Base-by-base conservation (phyloP, 108 stramenopile genomes). In the Aurantiochytrium sp. region DNA sequence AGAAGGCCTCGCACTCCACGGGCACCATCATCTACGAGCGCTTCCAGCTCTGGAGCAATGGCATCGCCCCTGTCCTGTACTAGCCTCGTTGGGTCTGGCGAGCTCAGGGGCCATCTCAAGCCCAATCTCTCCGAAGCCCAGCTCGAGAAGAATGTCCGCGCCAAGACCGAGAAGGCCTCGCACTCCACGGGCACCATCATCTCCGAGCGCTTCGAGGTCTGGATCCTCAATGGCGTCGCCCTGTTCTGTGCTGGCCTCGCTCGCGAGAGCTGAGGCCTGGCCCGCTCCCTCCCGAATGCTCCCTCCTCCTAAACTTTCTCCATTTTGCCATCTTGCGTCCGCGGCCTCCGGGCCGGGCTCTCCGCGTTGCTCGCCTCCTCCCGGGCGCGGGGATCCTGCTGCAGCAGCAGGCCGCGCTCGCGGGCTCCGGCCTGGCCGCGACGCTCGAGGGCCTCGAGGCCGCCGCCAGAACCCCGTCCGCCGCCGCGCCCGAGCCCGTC, bases 31-130 rank as follows among this genome's bases (percentile, higher is more conserved):
- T 87, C 22, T 92, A 92, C 86, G 92, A 92, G 89, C 41, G 34
- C 22, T 92, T 92, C 68, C 92, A 92, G 86, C 45, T 91, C 27
- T 90, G 87, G 65, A 92, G 87, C 69, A 92, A 92, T 69, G 90
- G 90, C 4, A 92, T 92, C 54, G 86, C 27, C 31, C 87, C 87
- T 3, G n/a, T 37, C 37, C 65, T 59, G 37, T 65, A 59, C 39
- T 15, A 37, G 73, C 12, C 6, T 2, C 32, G 12, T 27, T 39
- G 10, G 12, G 12, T 81, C 45, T 2, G 8, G 27, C 15, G 8
- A 52, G 15, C 17, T 15, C 50, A 52, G 50, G 17, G n/a, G n/a
- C 30, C 89, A 89, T 41, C 87, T 92, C n/a, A 37, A 89, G 88
- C 27, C 88, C 17, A 89, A 89, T 10, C 37, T 52, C 5, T 69